Evolutionary conservation across 2,329 filamentous ascomycete species (phyloP), one percentile per base, ranked within the genome.

Genomic region (Botrytis cinerea): DNA sequence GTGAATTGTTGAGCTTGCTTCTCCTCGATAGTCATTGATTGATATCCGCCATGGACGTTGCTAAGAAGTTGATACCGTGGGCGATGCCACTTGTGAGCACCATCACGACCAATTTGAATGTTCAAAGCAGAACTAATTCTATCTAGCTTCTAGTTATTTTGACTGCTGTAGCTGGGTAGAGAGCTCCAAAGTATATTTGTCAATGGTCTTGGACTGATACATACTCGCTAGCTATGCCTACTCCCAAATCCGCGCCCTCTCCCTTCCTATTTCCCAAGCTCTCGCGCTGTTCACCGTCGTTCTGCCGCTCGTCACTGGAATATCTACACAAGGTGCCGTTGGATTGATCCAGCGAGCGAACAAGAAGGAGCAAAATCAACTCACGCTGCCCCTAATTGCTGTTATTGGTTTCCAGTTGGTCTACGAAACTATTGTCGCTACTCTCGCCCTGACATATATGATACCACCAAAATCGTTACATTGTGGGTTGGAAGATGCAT

Each of bases 401-500:
- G 74, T 81, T 43, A 75, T 81, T 57, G 77, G 78, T 28, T 78
- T 80, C 59, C 78, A 80, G 59, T 73, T 80, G 25, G 77, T 80
- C n/a, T 80, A 80, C 74, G 80, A 81, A 70, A 81, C 78, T 2
- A 67, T 80, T 35, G 73, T 81, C 35, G 79, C 75, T 28, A 81
- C 80, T 3, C 74, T 81, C 4, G 78, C 80, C 1, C 69, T 80
- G 70, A 79, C 79, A 28, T 74, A 80, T 72, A 79, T 80, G 20
- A 57, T 79, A 7, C 79, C 79, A 32, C 78, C 78, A 38, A 72
- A 75, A 4, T 67, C 78, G 9, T 66, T 80, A 51, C 46, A 83
- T n/a, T 93, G 91, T 79, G 82, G 83, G 1, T 81, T 93, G n/a
- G 83, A 88, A 14, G 82, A 83, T 4, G 81, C 80, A 57, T 93